Conservation (phyloP, 129 eudicot genomes). For the Smallanthus sonchifolius region DNA sequence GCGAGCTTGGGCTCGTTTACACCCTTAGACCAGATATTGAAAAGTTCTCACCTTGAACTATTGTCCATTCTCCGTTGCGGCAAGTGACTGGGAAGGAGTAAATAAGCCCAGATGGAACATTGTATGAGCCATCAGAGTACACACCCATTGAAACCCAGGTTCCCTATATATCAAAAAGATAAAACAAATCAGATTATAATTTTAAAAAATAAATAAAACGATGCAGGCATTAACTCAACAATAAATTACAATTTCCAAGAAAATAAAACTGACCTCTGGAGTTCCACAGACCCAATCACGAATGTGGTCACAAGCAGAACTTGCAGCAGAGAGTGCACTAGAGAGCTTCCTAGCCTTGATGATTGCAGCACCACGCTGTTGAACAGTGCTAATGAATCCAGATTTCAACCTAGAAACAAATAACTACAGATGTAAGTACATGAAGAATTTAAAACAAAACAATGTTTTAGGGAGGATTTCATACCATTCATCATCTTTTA, state of each 20-base stretch:
- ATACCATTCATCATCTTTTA: conserved; percentile 90
- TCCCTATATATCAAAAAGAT: conserved; percentile 44
- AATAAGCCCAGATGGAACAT: conserved; percentile 94
- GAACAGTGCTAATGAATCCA: conserved; percentile 86
- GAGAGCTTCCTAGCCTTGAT: conserved; percentile 99
- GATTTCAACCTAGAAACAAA: conserved; percentile 66
- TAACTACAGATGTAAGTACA: neutral
- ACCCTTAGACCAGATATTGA: neutral
- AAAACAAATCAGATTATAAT: neutral
- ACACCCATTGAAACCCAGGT: conserved; percentile 99
- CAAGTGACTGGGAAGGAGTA: conserved; percentile 99
- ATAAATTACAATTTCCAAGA: neutral
- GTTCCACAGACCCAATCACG: conserved; percentile 99
- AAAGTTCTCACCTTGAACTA: conserved; percentile 75
- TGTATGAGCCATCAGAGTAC: conserved; percentile 98
- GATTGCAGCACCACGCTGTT: conserved; percentile 99
- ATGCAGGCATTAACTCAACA: neutral
- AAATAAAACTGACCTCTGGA: conserved; percentile 64
- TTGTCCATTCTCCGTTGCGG: conserved; percentile 85
- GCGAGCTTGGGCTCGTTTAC: too few species aligned
- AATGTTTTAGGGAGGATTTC: neutral
- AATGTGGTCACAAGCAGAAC: conserved; percentile 98
- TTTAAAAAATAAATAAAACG: neutral
- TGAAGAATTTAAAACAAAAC: neutral
- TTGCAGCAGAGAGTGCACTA: conserved; percentile 98